These are phyloP conservation scores for Chrysophaeum taylorii DNA, from an alignment of 352 stramenopile species.

Conservation along the genomic window DNA sequence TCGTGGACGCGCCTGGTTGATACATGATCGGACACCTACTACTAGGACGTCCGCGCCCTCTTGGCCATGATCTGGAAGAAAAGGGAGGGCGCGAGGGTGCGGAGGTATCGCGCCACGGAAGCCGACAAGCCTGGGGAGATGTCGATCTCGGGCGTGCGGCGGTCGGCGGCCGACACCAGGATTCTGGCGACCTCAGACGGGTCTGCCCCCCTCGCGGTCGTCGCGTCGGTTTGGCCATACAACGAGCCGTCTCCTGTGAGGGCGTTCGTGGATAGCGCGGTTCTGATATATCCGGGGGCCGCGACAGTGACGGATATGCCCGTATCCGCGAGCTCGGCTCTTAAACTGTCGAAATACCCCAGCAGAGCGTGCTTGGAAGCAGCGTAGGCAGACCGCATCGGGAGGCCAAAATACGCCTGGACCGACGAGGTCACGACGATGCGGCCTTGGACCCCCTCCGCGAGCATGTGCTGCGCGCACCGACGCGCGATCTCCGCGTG, in stretches of 20 bases:
- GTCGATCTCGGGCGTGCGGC: not conserved
- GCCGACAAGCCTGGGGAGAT: not conserved
- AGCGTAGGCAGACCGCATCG: conserved; percentile 48
- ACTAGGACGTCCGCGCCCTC: too few species aligned
- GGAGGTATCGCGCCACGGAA: not conserved
- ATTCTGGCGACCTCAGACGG: conserved; percentile 14
- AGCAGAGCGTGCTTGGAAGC: conserved; percentile 60
- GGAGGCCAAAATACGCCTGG: conserved; percentile 40
- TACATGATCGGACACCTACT: too few species aligned
- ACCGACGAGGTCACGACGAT: conserved; percentile 24
- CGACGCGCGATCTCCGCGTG: conserved; percentile 4
- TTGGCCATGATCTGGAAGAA: conserved; percentile 2
- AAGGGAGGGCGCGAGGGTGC: not conserved
- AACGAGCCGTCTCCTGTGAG: conserved; percentile 44
- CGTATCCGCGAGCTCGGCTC: conserved; percentile 41
- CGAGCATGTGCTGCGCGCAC: conserved; percentile 4
- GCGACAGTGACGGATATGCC: conserved; percentile 45
- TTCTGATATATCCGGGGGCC: conserved; percentile 54
- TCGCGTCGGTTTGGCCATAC: conserved; percentile 47
- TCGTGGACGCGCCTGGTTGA: too few species aligned
- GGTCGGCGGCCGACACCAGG: not conserved
- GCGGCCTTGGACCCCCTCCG: not conserved
- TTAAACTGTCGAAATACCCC: conserved; percentile 50
- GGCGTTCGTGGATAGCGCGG: conserved; percentile 42
- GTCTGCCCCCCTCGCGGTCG: conserved; percentile 38